Evolutionary conservation across 73 alveolate genomes (phyloP), one percentile per base, ranked within the genome.

Genomic region (Paramecium sexaurelia): DNA sequence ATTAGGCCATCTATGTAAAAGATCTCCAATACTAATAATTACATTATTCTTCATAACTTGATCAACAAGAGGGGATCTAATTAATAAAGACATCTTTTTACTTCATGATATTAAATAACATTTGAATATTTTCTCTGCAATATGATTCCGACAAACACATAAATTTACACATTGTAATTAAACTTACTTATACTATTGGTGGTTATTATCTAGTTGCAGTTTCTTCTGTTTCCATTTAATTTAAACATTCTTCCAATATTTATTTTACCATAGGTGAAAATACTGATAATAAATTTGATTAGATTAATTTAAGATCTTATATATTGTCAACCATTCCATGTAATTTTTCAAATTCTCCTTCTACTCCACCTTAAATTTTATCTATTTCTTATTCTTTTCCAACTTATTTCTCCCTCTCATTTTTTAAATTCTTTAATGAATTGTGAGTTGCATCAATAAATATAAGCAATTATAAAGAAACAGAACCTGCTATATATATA

Each of bases 341-440:
- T 24, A 71, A 40, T 37, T 66, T 86, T 86, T 86, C 93, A 37
- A 61, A 86, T 45, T 86, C 93, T 61, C 87, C 93, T 86, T 86
- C 93, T 66, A 61, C 32, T 1, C 93, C 93, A 3, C 93, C 93
- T 45, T 55, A 35, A 22, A 86, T 66, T 43, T 86, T 86, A 86
- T 86, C 93, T 39, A 86, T 40, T 86, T 86, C 93, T 32, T 86
- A 8, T 67, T 86, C 61, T 20, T 86, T 55, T 35, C 84, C 93
- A n/a, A 40, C 26, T 55, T 56, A 17, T 55, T 86, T 86, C 39
- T 86, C 93, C 20, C 87, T 75, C 19, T 86, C 93, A 57, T 61
- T 66, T 86, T 61, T 86, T 15, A 57, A 20, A 22, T 86, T 86
- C 32, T 86, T 86, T 26, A 86, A 39, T 37, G 20, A 55, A 36